These are phyloP conservation scores for Noccaea caerulescens DNA, from an alignment of 345 rosid species.

Conservation along the genomic window DNA sequence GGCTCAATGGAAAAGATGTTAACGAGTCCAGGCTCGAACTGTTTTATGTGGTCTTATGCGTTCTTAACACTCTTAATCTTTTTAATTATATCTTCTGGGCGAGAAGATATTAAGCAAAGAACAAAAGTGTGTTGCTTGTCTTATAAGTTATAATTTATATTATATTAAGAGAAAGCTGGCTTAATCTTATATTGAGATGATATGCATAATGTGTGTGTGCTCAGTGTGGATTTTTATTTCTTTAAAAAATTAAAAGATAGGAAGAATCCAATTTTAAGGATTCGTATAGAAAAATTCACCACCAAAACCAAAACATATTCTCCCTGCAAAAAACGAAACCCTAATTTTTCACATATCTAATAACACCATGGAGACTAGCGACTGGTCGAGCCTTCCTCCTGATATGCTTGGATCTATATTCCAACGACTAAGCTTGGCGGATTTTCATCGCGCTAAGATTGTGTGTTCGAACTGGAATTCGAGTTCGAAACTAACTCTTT, in stretches of 20 bases:
- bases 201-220: slow-evolving; percentile 7
- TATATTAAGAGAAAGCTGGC: background rate
- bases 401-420: background rate
- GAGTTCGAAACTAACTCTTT: background rate
- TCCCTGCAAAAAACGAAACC: too few species aligned
- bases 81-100: slow-evolving; percentile 48
- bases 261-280: too few species aligned
- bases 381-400: background rate
- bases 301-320: too few species aligned
- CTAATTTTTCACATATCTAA: too few species aligned
- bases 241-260: too few species aligned
- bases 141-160: background rate
- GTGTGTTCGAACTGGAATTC: background rate
- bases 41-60: slow-evolving; percentile 50
- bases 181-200: slow-evolving; percentile 7
- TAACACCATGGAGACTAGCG: background rate
- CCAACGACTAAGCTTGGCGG: background rate
- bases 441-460: background rate
- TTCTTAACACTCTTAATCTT: slow-evolving; percentile 54
- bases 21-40: slow-evolving; percentile 52
- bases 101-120: slow-evolving; percentile 29
- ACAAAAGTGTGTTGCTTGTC: background rate
- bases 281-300: too few species aligned
- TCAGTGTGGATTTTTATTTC: too few species aligned
- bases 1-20: slow-evolving; percentile 55